Base-by-base conservation (phyloP, 805 yeast species). In the Ogataea minuta region DNA sequence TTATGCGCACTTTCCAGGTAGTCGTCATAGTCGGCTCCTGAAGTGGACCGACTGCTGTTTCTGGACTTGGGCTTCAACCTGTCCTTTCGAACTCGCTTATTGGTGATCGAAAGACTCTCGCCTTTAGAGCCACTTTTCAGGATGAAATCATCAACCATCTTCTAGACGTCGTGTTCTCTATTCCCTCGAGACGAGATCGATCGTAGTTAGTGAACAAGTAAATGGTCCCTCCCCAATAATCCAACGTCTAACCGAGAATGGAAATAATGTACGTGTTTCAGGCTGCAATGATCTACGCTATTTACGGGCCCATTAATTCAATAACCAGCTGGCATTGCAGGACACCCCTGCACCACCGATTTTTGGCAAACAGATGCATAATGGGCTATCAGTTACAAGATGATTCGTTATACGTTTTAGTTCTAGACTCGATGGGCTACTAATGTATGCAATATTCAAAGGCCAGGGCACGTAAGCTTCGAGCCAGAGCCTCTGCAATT, bases 401-500 rank as follows among this genome's bases (percentile, higher is more conserved):
- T 19, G 5, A 19, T 19, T 19, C 5, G 21, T 19, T 19, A n/a
- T 23, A 23, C 11, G 10, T 13, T 12, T 17, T n/a, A 27, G 21
- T 19, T 19, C 21, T 19, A 19, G 21, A 19, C 21, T 19, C 8
- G 5, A 19, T 19, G 21, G 21, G n/a, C n/a, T 19, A 28, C 9
- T 14, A 11, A 36, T 43, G 48, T 46, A 28, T 24, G 39, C 39
- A 31, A 31, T 44, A 43, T 43, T 48, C 50, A 40, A 45, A 45
- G 45, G 48, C 35, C 34, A 26, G 34, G 31, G 28, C 20, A 33
- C 37, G 31, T 32, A 21, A 31, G 44, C 25, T 14, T 14, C 34
- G 34, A 37, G 29, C 29, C 25, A 27, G 31, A 33, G 29, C 48
- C 49, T 43, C 48, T 44, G 49, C 45, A 45, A 48, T 39, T 34